phyloP scores from a whole-genome alignment of 495 filamentous ascomycete species.

The Schizothecium vesticola region DNA sequence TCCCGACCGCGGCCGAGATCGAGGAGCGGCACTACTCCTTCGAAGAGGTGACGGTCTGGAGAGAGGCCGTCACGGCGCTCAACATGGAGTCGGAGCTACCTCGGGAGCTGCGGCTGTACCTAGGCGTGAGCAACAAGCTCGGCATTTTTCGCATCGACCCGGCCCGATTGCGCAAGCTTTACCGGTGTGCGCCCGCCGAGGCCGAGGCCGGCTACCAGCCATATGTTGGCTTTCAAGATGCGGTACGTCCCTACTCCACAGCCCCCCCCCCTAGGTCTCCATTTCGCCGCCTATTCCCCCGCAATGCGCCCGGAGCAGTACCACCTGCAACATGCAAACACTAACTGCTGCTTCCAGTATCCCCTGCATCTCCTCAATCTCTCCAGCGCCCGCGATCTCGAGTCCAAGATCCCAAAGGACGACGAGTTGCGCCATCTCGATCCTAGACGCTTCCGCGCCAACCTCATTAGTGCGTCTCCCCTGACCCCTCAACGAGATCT shows the following conservation, averaged over 20 bases:
- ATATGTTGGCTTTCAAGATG: constrained; percentile 75
- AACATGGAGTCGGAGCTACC: constrained; percentile 50
- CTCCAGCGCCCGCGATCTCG: constrained; percentile 63
- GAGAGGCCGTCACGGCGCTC: constrained; percentile 60
- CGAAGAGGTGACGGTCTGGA: constrained; percentile 72
- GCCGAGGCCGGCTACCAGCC: constrained; percentile 69
- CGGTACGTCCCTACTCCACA: constrained; percentile 43
- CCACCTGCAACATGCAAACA: neutral
- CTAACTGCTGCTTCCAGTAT: constrained; percentile 45
- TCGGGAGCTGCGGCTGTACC: constrained; percentile 48
- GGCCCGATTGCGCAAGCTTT: constrained; percentile 57
- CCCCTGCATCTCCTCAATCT: constrained; percentile 78
- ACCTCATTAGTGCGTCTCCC: constrained; percentile 58
- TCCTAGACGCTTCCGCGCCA: constrained; percentile 72
- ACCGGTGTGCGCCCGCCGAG: constrained; percentile 67
- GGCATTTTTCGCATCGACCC: constrained; percentile 69
- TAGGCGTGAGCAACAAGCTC: constrained; percentile 59
- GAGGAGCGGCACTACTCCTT: constrained; percentile 51
- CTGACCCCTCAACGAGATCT: neutral
- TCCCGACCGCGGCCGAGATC: constrained; percentile 50
- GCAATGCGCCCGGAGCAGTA: neutral
- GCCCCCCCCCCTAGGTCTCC: neutral
- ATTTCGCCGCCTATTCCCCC: neutral
- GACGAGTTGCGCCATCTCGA: constrained; percentile 46
- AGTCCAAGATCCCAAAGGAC: constrained; percentile 49